A percentile compares a stretch with the other conserved stretches of the same genome.
phyloP scores from a whole-genome alignment of 2,329 filamentous ascomycete species.

The Hortaea sp. region DNA sequence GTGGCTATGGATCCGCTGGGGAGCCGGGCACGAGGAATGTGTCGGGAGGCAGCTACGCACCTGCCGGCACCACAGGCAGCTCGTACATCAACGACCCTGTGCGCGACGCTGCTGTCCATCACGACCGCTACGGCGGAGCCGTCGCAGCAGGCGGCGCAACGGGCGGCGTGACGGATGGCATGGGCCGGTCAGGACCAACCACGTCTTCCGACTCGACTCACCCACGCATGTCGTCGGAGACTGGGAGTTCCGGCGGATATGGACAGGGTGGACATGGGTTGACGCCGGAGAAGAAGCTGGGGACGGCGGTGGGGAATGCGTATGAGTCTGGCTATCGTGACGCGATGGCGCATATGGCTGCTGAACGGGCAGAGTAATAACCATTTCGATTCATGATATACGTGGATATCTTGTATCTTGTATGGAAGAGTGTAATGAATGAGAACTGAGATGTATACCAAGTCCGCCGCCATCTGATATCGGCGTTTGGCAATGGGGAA shows the following conservation, averaged over 20 bases:
- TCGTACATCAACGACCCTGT: not conserved
- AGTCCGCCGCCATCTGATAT: no score
- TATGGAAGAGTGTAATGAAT: no score
- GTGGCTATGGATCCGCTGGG: not conserved
- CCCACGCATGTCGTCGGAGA: not conserved
- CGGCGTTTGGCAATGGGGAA: no score
- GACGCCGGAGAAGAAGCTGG: not conserved
- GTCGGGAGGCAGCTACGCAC: not conserved
- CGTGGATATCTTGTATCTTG: no score
- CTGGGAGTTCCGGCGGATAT: not conserved
- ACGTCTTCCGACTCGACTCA: not conserved
- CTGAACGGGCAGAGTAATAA: conserved; percentile 3
- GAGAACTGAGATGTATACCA: no score
- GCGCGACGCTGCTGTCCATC: not conserved
- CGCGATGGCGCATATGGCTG: conserved; percentile 5
- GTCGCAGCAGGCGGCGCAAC: not conserved
- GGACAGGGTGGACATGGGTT: not conserved
- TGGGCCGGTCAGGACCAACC: not conserved
- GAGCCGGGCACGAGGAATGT: not conserved
- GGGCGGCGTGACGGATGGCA: no score
- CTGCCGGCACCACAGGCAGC: not conserved
- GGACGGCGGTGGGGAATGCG: conserved; percentile 2
- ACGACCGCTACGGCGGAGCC: not conserved
- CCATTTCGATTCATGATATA: no score
- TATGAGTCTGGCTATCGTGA: conserved; percentile 9